Evolutionary conservation across 257 asterid species (phyloP).

Genomic region (Fraxinus pennsylvanica): DNA sequence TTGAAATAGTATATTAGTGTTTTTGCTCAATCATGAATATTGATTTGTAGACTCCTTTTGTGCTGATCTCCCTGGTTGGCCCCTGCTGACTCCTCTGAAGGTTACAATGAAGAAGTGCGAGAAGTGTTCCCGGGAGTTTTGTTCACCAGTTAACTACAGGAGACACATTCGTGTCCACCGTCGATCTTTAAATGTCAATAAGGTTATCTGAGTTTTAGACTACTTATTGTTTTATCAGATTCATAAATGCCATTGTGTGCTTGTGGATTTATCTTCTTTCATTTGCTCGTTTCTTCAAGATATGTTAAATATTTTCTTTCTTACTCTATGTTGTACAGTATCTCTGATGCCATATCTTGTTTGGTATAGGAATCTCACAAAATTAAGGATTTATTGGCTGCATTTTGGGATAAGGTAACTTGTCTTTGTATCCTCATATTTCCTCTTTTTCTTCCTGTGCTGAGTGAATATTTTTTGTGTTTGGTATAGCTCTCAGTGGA

Average conservation of each 20-base stretch:
- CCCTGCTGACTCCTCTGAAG: conserved; percentile 74
- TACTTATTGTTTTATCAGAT: conserved; percentile 11
- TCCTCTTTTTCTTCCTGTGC: conserved; percentile 21
- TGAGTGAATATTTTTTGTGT: conserved; percentile 20
- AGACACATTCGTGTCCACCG: conserved; percentile 91
- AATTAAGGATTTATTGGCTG: conserved; percentile 73
- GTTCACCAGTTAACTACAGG: conserved; percentile 83
- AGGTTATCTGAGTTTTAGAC: conserved; percentile 51
- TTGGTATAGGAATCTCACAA: conserved; percentile 72
- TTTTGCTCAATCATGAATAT: conserved; percentile 3
- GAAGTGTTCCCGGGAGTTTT: conserved; percentile 81
- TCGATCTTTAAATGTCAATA: conserved; percentile 68
- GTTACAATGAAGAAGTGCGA: conserved; percentile 87
- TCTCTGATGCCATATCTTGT: conserved; percentile 29
- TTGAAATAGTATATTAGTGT: not conserved
- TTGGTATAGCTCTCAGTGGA: conserved; percentile 68
- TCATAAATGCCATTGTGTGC: conserved; percentile 10
- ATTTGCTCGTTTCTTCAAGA: not conserved
- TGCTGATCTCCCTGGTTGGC: conserved; percentile 88
- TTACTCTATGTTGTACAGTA: not conserved
- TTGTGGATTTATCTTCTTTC: conserved; percentile 13
- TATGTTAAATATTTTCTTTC: not conserved
- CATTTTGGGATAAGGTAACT: conserved; percentile 91
- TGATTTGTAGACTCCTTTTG: conserved; percentile 28
- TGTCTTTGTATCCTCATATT: conserved; percentile 20